A percentile compares a stretch with the other conserved stretches of the same genome.
These are phyloP conservation scores for Ceratocystis albifundus DNA, from an alignment of 2,329 filamentous ascomycete genomes.

Conservation along the genomic window DNA sequence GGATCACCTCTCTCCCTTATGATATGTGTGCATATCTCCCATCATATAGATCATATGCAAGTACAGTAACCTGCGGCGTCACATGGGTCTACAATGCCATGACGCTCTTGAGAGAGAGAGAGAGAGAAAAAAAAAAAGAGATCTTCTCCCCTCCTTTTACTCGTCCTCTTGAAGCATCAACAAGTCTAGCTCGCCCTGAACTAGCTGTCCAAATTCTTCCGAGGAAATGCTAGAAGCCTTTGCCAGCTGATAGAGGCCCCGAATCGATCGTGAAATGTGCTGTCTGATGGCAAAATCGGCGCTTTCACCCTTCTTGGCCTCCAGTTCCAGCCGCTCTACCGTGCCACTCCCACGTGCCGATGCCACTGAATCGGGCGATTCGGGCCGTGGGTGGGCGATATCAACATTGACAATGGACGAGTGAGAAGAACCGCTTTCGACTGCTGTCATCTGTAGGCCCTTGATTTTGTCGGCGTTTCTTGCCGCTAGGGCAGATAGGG, in stretches of 20 bases:
- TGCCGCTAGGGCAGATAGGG: background rate
- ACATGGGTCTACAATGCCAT: background rate
- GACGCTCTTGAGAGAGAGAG: background rate
- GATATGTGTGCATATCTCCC: too few relatives aligned
- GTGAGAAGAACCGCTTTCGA: conserved; percentile 2
- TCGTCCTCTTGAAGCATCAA: conserved; percentile 56
- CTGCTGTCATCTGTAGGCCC: conserved; percentile 1
- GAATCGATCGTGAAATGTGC: conserved; percentile 65
- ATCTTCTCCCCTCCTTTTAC: conserved; percentile 21
- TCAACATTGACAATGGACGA: conserved; percentile 26
- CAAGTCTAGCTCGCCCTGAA: conserved; percentile 60
- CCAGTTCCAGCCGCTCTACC: conserved; percentile 51
- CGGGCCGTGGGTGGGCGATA: conserved; percentile 46
- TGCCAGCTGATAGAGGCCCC: conserved; percentile 63
- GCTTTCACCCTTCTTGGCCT: conserved; percentile 46
- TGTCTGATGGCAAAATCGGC: conserved; percentile 65
- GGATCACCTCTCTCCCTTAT: too few relatives aligned
- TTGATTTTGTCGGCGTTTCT: background rate
- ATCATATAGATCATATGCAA: background rate
- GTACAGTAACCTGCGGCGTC: background rate
- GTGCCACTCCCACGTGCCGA: conserved; percentile 45
- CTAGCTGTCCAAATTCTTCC: conserved; percentile 61
- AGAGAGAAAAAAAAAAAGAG: too few relatives aligned
- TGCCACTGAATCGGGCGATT: conserved; percentile 47
- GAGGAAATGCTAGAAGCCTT: conserved; percentile 59